These are phyloP conservation scores for Ustilago xerochloae DNA, from an alignment of 1,284 basidiomycete species.

Conservation along the genomic window DNA sequence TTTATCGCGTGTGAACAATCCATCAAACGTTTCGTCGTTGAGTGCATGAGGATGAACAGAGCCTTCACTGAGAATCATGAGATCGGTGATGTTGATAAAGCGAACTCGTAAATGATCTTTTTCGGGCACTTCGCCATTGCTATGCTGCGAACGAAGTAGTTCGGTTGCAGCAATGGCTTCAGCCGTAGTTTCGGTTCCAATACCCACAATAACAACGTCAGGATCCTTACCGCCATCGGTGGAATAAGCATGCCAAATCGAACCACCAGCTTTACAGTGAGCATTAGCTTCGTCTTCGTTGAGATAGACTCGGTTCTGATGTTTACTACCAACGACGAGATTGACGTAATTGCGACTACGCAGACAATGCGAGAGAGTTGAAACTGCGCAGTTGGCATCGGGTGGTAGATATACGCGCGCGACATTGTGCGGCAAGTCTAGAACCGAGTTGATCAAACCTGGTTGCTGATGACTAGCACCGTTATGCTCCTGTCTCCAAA, in stretches of 20 bases:
- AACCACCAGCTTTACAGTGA: slow-evolving; percentile 68
- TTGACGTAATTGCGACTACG: slow-evolving; percentile 85
- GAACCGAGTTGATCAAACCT: slow-evolving; percentile 82
- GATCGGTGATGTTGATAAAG: slow-evolving; percentile 71
- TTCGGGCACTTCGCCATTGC: slow-evolving; percentile 27
- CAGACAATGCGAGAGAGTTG: slow-evolving; percentile 80
- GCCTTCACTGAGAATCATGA: slow-evolving; percentile 78
- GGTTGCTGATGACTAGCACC: slow-evolving; percentile 78
- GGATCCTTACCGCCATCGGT: slow-evolving; percentile 71
- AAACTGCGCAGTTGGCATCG: slow-evolving; percentile 86
- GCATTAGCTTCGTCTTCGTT: slow-evolving; percentile 68
- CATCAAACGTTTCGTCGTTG: slow-evolving; percentile 73
- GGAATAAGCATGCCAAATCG: slow-evolving; percentile 70
- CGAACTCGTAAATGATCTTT: slow-evolving; percentile 59
- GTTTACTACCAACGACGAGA: slow-evolving; percentile 84
- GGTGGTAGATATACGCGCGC: slow-evolving; percentile 87
- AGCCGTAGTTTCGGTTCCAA: slow-evolving; percentile 71
- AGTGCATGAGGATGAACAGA: slow-evolving; percentile 83
- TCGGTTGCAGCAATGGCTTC: slow-evolving; percentile 69
- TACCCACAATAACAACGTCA: slow-evolving; percentile 72
- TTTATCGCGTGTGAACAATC: slow-evolving; percentile 61
- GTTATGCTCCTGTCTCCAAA: slow-evolving; percentile 77
- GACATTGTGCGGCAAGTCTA: slow-evolving; percentile 78
- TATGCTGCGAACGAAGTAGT: slow-evolving; percentile 36
- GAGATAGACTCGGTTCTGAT: slow-evolving; percentile 62